phyloP scores from a whole-genome alignment of 192 early-diverging fungal species.

The Coemansia sp. region DNA sequence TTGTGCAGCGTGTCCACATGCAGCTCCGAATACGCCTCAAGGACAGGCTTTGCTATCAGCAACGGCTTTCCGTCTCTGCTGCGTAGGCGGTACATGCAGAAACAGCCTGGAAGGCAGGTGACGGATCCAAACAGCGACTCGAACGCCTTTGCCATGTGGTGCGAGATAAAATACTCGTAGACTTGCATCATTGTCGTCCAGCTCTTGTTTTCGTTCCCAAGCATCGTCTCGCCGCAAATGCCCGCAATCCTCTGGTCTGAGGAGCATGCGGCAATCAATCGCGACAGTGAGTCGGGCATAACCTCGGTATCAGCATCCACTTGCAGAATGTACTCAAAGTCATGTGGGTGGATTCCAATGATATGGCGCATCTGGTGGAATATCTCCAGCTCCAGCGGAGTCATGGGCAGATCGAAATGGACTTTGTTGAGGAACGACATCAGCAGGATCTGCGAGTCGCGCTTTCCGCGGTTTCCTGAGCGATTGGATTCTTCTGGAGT shows the following conservation, averaged over 20 bases:
- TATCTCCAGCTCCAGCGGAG: too few species aligned
- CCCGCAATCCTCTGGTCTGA: constrained; percentile 94
- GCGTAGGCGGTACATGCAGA: constrained; percentile 98
- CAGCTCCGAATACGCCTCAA: constrained; percentile 92
- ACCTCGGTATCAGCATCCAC: constrained; percentile 98
- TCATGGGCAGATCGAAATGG: constrained; percentile 91
- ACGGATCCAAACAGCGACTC: too few species aligned
- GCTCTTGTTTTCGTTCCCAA: constrained; percentile 90
- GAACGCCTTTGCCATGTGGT: constrained; percentile 96
- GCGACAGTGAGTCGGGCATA: constrained; percentile 88
- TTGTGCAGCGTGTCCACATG: constrained; percentile 96
- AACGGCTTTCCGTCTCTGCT: constrained; percentile 92
- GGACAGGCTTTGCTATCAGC: constrained; percentile 79
- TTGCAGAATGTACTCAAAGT: constrained; percentile 98
- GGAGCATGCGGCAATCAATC: constrained; percentile 90
- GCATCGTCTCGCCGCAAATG: constrained; percentile 93
- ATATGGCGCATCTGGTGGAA: constrained; percentile 99
- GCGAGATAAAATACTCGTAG: constrained; percentile 98
- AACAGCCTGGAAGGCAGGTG: constrained; percentile 98
- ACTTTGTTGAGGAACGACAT: constrained; percentile 98
- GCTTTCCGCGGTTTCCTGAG: constrained; percentile 97
- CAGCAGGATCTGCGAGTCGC: constrained; percentile 97
- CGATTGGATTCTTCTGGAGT: constrained; percentile 74
- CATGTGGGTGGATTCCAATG: constrained; percentile 96
- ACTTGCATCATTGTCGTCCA: constrained; percentile 99